These are phyloP conservation scores for Trichoderma hamatum DNA, from an alignment of 2,329 filamentous ascomycete genomes.

Conservation along the genomic window DNA sequence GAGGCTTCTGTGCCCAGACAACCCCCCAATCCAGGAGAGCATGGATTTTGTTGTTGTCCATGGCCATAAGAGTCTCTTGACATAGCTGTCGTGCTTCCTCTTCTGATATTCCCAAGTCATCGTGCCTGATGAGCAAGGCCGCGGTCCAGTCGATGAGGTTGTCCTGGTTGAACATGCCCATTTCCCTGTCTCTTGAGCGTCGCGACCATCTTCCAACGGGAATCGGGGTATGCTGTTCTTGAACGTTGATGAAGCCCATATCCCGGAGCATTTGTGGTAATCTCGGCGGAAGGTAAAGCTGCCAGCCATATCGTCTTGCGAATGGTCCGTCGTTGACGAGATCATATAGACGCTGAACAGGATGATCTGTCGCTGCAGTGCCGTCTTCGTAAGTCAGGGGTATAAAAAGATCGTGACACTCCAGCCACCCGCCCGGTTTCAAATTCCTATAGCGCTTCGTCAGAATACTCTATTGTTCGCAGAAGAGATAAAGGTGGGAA, in stretches of 20 bases:
- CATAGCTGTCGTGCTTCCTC: conserved; percentile 41
- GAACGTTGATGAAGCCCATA: conserved; percentile 42
- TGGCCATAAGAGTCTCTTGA: conserved; percentile 38
- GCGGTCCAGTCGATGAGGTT: conserved; percentile 42
- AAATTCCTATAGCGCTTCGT: conserved; percentile 36
- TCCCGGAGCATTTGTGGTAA: conserved; percentile 38
- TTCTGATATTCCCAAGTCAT: conserved; percentile 39
- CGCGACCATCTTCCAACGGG: conserved; percentile 46
- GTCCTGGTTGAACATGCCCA: conserved; percentile 44
- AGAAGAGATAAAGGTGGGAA: not conserved
- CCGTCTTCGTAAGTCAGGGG: conserved; percentile 41
- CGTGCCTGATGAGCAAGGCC: conserved; percentile 41
- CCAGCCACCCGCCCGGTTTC: conserved; percentile 46
- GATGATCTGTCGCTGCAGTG: conserved; percentile 36
- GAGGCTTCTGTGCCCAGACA: conserved; percentile 45
- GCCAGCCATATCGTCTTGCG: conserved; percentile 41
- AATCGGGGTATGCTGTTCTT: conserved; percentile 36
- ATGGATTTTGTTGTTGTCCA: conserved; percentile 41
- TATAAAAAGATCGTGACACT: conserved; percentile 43
- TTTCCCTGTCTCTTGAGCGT: conserved; percentile 41
- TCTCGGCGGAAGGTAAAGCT: conserved; percentile 36
- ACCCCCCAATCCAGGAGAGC: conserved; percentile 43
- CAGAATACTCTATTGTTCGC: conserved; percentile 11
- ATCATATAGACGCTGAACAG: conserved; percentile 40
- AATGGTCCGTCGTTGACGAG: conserved; percentile 41